A percentile compares a stretch with the other conserved stretches of the same genome.
Conservation (phyloP, 306 rosid genomes). For the Citrullus mucosospermus region DNA sequence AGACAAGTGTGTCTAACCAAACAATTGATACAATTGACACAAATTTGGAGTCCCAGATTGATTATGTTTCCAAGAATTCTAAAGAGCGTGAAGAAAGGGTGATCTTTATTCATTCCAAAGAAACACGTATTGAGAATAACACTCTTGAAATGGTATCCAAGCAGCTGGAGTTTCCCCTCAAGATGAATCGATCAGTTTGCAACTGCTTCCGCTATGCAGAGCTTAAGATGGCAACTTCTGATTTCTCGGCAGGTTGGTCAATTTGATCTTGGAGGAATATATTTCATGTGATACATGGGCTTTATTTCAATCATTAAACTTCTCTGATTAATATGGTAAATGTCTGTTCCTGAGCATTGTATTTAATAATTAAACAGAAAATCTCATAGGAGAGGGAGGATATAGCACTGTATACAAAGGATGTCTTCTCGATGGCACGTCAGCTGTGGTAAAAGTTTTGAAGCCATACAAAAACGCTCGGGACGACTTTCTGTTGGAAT, state of each 20-base stretch:
- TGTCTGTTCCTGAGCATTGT: neutral
- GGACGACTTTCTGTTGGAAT: constrained; percentile 52
- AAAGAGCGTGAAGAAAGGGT: neutral
- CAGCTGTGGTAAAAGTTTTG: constrained; percentile 63
- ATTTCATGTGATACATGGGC: constrained; percentile 1
- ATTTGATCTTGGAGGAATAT: neutral
- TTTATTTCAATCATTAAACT: neutral
- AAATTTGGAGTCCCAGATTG: neutral
- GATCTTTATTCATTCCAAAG: neutral
- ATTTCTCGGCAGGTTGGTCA: constrained; percentile 55
- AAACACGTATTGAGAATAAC: neutral
- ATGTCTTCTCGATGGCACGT: constrained; percentile 41
- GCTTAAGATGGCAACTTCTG: constrained; percentile 48
- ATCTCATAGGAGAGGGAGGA: constrained; percentile 83
- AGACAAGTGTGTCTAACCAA: neutral
- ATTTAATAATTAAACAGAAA: constrained; percentile 31
- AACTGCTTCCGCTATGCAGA: constrained; percentile 45
- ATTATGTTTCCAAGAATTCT: neutral
- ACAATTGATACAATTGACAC: neutral
- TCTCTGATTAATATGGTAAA: neutral
- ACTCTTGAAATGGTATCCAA: neutral
- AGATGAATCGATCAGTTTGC: constrained; percentile 31
- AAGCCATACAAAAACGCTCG: constrained; percentile 45
- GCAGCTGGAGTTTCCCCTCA: constrained; percentile 19
- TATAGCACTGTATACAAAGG: constrained; percentile 69